Evolutionary conservation across 1,139 yeast species (phyloP), one percentile per base, ranked within the genome.

Genomic region (Sugiyamaella paludigena): DNA sequence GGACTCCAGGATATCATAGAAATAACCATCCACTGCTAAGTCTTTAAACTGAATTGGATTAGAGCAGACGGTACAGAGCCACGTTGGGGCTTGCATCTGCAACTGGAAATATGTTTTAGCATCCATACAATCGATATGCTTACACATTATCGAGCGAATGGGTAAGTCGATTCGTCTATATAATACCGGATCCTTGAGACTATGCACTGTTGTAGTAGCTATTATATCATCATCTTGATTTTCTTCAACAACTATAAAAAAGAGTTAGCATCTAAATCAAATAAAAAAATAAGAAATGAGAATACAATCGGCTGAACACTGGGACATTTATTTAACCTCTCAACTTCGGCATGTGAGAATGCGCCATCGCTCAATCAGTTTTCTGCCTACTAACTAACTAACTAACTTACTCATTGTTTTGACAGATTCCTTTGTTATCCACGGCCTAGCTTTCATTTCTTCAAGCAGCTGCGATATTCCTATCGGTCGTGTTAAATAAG

Each of bases 31-130:
- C 1, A 72, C 65, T 0, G 66, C 66, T 7, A 73, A 50, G 29
- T 67, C 65, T 2, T 59, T 62, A 47, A 56, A 64, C 7, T 55
- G 53, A 16, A 69, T 59, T n/a, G 49, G 45, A n/a, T 59, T 59
- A 52, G 67, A 65, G 54, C 77, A 73, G 1, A 72, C 56, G 0
- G 76, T 73, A 49, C 77, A 73, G 19, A 55, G 55, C 77, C 77
- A 74, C 1, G 73, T 67, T n/a, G 72, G 67, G 0, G 72, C 74
- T 51, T 71, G 75, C 49, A 64, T 59, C 55, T 73, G 76, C 41
- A 73, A 58, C 57, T 60, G 62, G 29, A 74, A 48, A 51, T 62
- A 73, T 0, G 71, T 61, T 28, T 52, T 54, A 4, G 71, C 72
- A 43, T 74, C 77, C 43, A 72, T 65, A 51, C 77, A 72, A 46